Conservation (phyloP, 192 early-diverging fungal species). For the Coemansia guatemalensis region DNA sequence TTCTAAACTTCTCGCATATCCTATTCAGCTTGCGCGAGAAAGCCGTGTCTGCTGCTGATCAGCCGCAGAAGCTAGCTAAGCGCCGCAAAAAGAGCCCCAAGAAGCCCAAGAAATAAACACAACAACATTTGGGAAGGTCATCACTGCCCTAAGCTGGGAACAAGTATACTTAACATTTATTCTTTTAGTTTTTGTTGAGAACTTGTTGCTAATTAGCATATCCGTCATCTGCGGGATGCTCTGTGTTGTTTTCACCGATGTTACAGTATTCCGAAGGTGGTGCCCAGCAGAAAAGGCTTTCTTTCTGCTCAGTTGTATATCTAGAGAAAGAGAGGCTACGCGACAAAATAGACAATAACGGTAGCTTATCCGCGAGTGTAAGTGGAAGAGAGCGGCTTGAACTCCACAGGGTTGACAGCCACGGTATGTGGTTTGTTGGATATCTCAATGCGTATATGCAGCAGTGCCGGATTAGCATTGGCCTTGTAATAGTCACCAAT, state of each 20-base stretch:
- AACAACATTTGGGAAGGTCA: no score
- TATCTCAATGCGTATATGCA: conserved; percentile 20
- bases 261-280: background rate
- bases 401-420: conserved; percentile 36
- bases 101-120: no score
- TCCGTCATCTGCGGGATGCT: background rate
- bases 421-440: conserved; percentile 1
- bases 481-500: conserved; percentile 20
- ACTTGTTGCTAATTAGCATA: background rate
- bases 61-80: no score
- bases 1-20: no score
- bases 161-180: no score
- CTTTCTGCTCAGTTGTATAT: background rate
- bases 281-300: background rate
- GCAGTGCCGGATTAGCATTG: background rate
- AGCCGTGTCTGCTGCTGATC: no score
- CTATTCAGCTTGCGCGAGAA: no score
- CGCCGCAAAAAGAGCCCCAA: no score
- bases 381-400: conserved; percentile 25
- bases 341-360: background rate
- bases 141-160: no score
- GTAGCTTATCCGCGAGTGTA: conserved; percentile 27
- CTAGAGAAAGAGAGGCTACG: background rate
- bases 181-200: no score
- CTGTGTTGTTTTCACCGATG: background rate